Evolutionary conservation across 441 rosid species (phyloP), one percentile per base, ranked within the genome.

Genomic region (Capsella rubella): DNA sequence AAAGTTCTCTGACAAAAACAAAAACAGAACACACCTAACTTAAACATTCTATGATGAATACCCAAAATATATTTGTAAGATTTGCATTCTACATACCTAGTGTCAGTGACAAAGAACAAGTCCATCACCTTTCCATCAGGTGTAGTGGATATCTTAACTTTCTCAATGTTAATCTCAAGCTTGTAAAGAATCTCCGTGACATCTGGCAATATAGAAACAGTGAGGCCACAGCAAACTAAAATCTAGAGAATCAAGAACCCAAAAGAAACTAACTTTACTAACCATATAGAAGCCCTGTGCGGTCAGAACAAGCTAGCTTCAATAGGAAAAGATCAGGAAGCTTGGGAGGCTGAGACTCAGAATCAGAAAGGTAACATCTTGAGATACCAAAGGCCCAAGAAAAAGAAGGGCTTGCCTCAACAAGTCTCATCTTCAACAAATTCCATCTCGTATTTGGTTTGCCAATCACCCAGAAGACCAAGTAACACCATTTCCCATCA

Each of bases 401-500:
- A 67, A 88, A 90, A 15, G 91, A 84, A 64, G 97, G 97, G 67
- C 97, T 87, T 43, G 74, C 95, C 40, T 63, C 97, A n/a, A 84
- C 57, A 46, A 94, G 82, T 74, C 97, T 94, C 84, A 79, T 86
- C 89, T 92, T 89, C 88, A 94, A 79, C 37, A 94, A 76, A 78
- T 72, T 56, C 99, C 99, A 94, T 79, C 93, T 89, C 42, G 92
- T 86, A 13, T 76, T 71, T 18, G 87, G 79, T 37, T 82, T 81
- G 15, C 95, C 92, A 37, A 80, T 79, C 73, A 94, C 99, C 97
- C 99, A 94, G 59, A 94, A 88, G 69, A 94, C 89, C 79, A 94
- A 14, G 80, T 82, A 94, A 70, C 99, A 94, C 99, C 99, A 94
- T 81, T 86, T 94, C n/a, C 99, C 99, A 61, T 94, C 99, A 46